phyloP scores from a whole-genome alignment of 345 rosid genomes.

The Pugionium cornutum region DNA sequence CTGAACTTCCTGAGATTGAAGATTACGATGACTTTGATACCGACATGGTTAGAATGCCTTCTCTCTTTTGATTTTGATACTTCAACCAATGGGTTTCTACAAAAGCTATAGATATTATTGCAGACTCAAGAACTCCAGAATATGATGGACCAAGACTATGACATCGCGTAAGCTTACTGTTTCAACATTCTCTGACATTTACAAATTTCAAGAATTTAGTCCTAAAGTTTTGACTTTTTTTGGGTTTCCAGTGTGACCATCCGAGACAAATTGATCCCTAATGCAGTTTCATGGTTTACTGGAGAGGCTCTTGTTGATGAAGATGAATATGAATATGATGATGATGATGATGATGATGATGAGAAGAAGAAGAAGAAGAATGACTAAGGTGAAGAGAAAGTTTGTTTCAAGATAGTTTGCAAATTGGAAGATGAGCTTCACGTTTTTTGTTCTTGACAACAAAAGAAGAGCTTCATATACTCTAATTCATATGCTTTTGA shows the following conservation, averaged over 20 bases:
- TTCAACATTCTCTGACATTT: slow-evolving; percentile 22
- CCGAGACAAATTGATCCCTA: slow-evolving; percentile 82
- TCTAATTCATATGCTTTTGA: slow-evolving; percentile 4
- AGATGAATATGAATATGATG: slow-evolving; percentile 46
- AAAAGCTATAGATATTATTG: slow-evolving; percentile 6
- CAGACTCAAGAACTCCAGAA: slow-evolving; percentile 77
- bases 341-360: slow-evolving; percentile 17
- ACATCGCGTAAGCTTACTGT: slow-evolving; percentile 59
- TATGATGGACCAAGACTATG: slow-evolving; percentile 92
- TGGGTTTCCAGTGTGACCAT: slow-evolving; percentile 66
- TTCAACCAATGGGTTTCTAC: neutral
- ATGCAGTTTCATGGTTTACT: slow-evolving; percentile 93
- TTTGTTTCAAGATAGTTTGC: slow-evolving; percentile 29
- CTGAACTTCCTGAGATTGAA: slow-evolving; percentile 76
- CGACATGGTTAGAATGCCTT: slow-evolving; percentile 10
- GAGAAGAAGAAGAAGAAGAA: slow-evolving; percentile 42
- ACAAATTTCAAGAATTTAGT: neutral
- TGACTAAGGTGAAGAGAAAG: slow-evolving; percentile 46
- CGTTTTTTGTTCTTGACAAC: neutral
- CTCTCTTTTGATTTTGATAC: neutral
- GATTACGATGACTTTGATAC: slow-evolving; percentile 40
- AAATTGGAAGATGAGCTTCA: slow-evolving; percentile 13
- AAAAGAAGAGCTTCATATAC: slow-evolving; percentile 8
- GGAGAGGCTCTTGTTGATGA: slow-evolving; percentile 83
- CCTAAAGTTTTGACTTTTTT: neutral